A percentile compares a stretch with the other conserved stretches of the same genome.
Conservation (phyloP, 1,284 basidiomycete genomes). For the Microbotryomycetes sp. region DNA sequence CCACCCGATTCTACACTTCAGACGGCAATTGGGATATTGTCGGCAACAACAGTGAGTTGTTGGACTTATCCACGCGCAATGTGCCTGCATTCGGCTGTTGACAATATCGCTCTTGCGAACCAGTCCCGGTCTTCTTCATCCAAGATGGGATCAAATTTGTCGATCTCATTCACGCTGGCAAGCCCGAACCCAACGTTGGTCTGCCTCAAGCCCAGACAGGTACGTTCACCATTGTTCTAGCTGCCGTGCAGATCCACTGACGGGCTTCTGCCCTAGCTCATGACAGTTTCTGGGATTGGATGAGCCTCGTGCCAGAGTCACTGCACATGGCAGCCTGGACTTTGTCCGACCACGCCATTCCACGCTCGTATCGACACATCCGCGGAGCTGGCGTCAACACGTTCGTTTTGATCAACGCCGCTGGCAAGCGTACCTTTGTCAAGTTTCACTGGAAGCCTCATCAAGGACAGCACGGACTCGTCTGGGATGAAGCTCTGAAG, state of each 20-base stretch:
- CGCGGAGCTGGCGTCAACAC: conserved; percentile 65
- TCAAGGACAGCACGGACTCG: conserved; percentile 64
- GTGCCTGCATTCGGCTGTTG: background rate
- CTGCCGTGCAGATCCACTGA: conserved; percentile 56
- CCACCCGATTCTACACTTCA: conserved; percentile 68
- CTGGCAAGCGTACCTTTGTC: conserved; percentile 64
- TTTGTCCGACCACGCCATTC: conserved; percentile 72
- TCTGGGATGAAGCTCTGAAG: conserved; percentile 81
- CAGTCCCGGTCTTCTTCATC: conserved; percentile 74
- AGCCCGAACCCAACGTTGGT: conserved; percentile 71
- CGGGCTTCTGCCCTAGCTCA: background rate
- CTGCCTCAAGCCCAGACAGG: conserved; percentile 47
- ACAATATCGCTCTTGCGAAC: conserved; percentile 8
- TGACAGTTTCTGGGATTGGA: conserved; percentile 10
- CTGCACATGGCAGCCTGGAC: conserved; percentile 71
- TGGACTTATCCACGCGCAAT: background rate
- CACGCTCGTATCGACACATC: conserved; percentile 75
- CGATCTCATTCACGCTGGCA: conserved; percentile 67
- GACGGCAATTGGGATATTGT: conserved; percentile 79
- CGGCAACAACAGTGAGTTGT: conserved; percentile 50
- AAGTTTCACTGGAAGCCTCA: conserved; percentile 77
- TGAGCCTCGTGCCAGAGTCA: conserved; percentile 47
- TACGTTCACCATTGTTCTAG: conserved; percentile 73
- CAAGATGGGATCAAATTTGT: conserved; percentile 70
- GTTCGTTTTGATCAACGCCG: conserved; percentile 59